Evolutionary conservation across 306 rosid species (phyloP), one percentile per base, ranked within the genome.

Genomic region (Abrus precatorius): DNA sequence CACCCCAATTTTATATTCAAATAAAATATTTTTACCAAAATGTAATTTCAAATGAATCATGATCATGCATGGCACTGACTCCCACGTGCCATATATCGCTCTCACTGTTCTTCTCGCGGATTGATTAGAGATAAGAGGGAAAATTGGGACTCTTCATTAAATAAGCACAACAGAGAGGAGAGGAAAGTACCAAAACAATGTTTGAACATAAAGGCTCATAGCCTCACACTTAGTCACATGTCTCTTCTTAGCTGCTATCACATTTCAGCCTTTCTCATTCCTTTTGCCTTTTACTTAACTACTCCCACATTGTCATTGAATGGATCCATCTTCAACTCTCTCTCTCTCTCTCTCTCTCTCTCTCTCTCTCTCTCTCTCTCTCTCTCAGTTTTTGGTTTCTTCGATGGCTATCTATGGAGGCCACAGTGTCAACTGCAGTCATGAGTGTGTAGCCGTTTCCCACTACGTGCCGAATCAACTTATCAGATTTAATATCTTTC

Each of bases 201-300:
- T 38, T 1, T 30, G 6, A 28, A 29, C 3, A 57, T 57, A 9
- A 28, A 2, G 29, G 5, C 13, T 13, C 4, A 40, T 65, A 65
- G 12, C 5, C 13, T 70, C 45, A 29, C 10, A 2, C 68, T 33
- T 28, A 14, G 33, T 50, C 75, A 71, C 76, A 71, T 34, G 76
- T 71, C 48, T 50, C 74, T 60, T 61, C 33, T 4, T 40, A 30
- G 6, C 48, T 7, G n/a, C 67, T 2, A 57, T 54, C 33, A 54
- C 27, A 27, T 54, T 54, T 6, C 77, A 75, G 84, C 83, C 73
- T 77, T 79, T 77, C 90, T 52, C 76, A 71, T 90, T 90, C 91
- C 90, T 86, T 88, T 87, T 90, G 91, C 87, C 91, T 67, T 87
- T 82, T 64, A 33, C 65, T 71, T 27, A 33, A 36, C 40, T 0